These are phyloP conservation scores for Glonium stellatum DNA, from an alignment of 495 filamentous ascomycete genomes.

Conservation along the genomic window DNA sequence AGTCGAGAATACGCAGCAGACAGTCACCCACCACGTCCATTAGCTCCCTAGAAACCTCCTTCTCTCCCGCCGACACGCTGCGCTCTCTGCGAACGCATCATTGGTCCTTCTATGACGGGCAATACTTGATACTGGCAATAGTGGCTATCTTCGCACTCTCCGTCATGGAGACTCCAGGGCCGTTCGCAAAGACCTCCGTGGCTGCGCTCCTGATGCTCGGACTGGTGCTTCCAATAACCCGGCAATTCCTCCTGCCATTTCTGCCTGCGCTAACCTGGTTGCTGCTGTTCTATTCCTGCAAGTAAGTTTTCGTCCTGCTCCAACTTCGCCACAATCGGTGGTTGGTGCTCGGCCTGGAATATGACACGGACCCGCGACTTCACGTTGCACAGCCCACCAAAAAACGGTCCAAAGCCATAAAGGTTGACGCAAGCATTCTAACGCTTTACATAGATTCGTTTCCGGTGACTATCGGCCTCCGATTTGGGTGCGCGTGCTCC, in stretches of 20 bases:
- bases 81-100: conserved; percentile 62
- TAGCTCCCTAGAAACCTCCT: conserved; percentile 71
- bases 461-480: conserved; percentile 75
- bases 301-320: conserved; percentile 52
- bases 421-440: conserved; percentile 14
- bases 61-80: conserved; percentile 66
- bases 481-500: conserved; percentile 91
- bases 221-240: conserved; percentile 77
- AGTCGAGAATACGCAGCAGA: conserved; percentile 64
- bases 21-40: conserved; percentile 66
- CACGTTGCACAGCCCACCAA: not conserved
- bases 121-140: conserved; percentile 69
- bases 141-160: conserved; percentile 73
- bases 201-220: conserved; percentile 59
- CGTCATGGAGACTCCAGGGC: conserved; percentile 67
- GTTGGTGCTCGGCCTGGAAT: not conserved
- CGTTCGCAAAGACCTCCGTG: conserved; percentile 61
- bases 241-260: conserved; percentile 86
- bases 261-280: conserved; percentile 78
- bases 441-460: conserved; percentile 58
- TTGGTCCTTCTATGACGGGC: conserved; percentile 82
- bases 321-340: conserved; percentile 5
- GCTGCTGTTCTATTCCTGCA: conserved; percentile 80
- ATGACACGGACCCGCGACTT: not conserved
- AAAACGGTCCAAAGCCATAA: conserved; percentile 15